phyloP scores from a whole-genome alignment of 1,284 basidiomycete genomes.

The Pseudozyma tsukubaensis region DNA sequence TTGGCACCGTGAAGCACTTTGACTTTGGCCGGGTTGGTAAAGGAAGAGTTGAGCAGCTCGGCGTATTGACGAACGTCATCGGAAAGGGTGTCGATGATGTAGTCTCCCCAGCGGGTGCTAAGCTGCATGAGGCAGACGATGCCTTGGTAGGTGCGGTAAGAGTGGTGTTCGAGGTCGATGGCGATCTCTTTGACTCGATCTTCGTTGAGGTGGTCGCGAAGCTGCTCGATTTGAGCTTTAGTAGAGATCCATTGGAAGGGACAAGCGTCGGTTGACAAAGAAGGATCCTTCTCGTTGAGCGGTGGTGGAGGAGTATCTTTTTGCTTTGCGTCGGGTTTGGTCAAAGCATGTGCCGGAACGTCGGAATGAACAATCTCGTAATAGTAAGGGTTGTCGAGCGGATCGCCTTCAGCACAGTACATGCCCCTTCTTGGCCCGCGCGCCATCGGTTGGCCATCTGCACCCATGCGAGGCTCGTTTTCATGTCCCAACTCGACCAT shows the following conservation, averaged over 20 bases:
- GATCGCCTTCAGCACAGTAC: constrained; percentile 66
- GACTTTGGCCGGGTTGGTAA: constrained; percentile 84
- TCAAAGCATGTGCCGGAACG: constrained; percentile 66
- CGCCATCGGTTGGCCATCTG: constrained; percentile 21
- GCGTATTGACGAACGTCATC: constrained; percentile 78
- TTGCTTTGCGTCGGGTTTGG: constrained; percentile 25
- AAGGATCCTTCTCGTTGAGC: constrained; percentile 51
- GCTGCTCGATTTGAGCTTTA: constrained; percentile 73
- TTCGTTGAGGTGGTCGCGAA: constrained; percentile 74
- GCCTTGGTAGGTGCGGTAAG: constrained; percentile 83
- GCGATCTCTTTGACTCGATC: constrained; percentile 80
- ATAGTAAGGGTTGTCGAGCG: constrained; percentile 64
- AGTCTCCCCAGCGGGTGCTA: constrained; percentile 85
- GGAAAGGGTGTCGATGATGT: constrained; percentile 83
- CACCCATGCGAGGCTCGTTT: constrained; percentile 19
- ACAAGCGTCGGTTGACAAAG: constrained; percentile 76
- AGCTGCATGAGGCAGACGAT: constrained; percentile 89
- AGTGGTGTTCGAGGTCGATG: constrained; percentile 93
- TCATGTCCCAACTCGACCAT: constrained; percentile 50
- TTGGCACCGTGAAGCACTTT: constrained; percentile 91
- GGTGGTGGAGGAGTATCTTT: constrained; percentile 51
- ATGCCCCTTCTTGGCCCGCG: constrained; percentile 53
- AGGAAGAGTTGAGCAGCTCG: constrained; percentile 75
- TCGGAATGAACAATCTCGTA: constrained; percentile 57
- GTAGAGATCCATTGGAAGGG: constrained; percentile 82